A percentile compares a stretch with the other conserved stretches of the same genome.
Conservation (phyloP, 164 flowering plant genomes). For the Nelumbo lutea region DNA sequence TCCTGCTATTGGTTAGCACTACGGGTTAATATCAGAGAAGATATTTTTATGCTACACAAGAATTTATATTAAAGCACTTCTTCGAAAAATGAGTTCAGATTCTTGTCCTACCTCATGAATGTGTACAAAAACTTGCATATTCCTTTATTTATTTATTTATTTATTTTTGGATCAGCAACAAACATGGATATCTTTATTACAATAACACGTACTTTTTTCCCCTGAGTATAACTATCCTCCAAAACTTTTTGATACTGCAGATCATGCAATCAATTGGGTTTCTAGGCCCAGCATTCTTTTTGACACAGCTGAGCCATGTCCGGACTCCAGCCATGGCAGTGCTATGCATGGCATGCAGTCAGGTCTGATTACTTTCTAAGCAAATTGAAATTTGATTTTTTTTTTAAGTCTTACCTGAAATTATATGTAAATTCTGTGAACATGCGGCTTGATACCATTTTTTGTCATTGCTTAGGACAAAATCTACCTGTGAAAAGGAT, state of each 20-base stretch:
- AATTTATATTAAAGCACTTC: too few relatives aligned
- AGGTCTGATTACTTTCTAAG: conserved; percentile 39
- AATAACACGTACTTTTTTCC: neutral
- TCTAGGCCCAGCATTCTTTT: conserved; percentile 94
- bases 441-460: neutral
- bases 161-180: too few relatives aligned
- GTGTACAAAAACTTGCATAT: too few relatives aligned
- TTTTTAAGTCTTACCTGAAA: neutral
- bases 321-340: conserved; percentile 89
- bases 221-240: conserved; percentile 7
- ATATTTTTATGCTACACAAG: too few relatives aligned
- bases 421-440: neutral
- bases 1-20: neutral
- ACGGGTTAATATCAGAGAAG: neutral
- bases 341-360: conserved; percentile 99
- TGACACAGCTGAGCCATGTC: conserved; percentile 76
- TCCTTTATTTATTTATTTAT: too few relatives aligned
- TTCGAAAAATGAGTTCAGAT: too few relatives aligned
- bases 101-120: too few relatives aligned
- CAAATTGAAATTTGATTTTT: conserved; percentile 3
- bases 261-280: conserved; percentile 98
- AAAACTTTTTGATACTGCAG: conserved; percentile 39
- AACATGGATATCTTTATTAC: neutral
- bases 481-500: too few relatives aligned
- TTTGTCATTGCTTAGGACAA: neutral